Base-by-base conservation (phyloP, 495 filamentous ascomycete species). In the Aspergillus asperescens region DNA sequence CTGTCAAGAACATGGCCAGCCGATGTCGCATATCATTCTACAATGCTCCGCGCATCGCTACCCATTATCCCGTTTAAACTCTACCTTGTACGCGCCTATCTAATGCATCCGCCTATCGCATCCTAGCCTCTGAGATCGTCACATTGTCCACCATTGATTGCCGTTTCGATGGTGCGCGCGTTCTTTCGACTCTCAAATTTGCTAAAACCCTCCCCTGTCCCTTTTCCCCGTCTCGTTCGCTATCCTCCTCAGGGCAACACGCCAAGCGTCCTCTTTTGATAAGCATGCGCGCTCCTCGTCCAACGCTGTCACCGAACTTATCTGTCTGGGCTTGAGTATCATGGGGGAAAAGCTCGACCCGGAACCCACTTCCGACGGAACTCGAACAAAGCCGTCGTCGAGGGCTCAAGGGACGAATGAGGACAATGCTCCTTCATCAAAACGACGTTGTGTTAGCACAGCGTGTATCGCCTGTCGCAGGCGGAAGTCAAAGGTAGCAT, bases 401-500 rank as follows among this genome's bases (percentile, higher is more conserved):
- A 67, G 59, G 39, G 53, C 52, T 32, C 59, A 67, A 35, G 55
- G 40, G 12, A 67, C 66, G 54, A 67, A 58, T 52, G 48, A 65
- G 40, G 73, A 75, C 40, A 61, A 53, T 47, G 64, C 59, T 27
- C 50, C 67, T 16, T 42, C 69, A 18, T 68, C 76, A 22, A 97
- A 97, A 68, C 78, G 92, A 56, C 78, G 90, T 63, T 97, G 92
- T 63, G 89, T 96, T 32, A 92, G 88, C 71, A 95, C 89, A 23
- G 91, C 91, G 3, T 96, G 92, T 66, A 86, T 95, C 68, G 90
- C 91, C 16, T 95, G 90, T 64, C 83, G 92, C n/a, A 82, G 81
- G 59, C 75, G 90, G 40, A 95, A 95, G 65, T 91, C 87, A 39
- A 95, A 95, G 76, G 82, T 85, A 54, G 23, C 27, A 24, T 45